phyloP scores from a whole-genome alignment of 306 rosid species.

The Lathyrus tuberosus region DNA sequence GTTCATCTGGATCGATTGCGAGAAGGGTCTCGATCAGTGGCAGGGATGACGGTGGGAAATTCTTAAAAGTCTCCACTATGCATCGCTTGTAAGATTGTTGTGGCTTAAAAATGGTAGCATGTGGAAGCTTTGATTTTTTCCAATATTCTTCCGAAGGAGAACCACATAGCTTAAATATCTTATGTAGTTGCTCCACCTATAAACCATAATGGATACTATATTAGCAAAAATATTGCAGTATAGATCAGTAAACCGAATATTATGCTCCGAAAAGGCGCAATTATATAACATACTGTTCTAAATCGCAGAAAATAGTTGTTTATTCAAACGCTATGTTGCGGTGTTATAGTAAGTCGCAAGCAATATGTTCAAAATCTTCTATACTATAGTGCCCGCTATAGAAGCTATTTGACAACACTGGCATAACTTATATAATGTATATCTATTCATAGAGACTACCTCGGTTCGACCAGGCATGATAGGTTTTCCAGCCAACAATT shows the following conservation, averaged over 20 bases:
- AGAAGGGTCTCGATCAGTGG: slow-evolving; percentile 54
- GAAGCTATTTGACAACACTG: not conserved
- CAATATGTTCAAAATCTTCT: no score
- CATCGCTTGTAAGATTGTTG: slow-evolving; percentile 55
- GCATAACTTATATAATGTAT: slow-evolving; percentile 18
- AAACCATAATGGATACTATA: slow-evolving; percentile 21
- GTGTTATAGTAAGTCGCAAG: not conserved
- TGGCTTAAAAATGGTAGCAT: slow-evolving; percentile 59
- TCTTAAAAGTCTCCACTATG: slow-evolving; percentile 50
- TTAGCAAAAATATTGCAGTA: slow-evolving; percentile 25
- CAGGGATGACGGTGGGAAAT: slow-evolving; percentile 53
- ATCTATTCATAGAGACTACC: slow-evolving; percentile 44
- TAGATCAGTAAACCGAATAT: slow-evolving; percentile 5
- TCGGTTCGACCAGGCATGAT: slow-evolving; percentile 62
- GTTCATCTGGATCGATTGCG: slow-evolving; percentile 53
- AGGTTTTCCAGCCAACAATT: slow-evolving; percentile 57
- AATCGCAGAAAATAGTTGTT: not conserved
- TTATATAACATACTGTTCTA: not conserved
- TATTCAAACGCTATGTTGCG: not conserved
- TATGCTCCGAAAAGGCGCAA: slow-evolving; percentile 23
- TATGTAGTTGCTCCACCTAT: slow-evolving; percentile 58
- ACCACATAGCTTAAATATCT: slow-evolving; percentile 57
- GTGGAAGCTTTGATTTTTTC: slow-evolving; percentile 56
- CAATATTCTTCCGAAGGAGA: slow-evolving; percentile 58
- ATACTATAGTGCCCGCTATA: no score